These are phyloP conservation scores for Poa pratensis DNA, from an alignment of 176 grass and related monocot genomes.

Conservation along the genomic window DNA sequence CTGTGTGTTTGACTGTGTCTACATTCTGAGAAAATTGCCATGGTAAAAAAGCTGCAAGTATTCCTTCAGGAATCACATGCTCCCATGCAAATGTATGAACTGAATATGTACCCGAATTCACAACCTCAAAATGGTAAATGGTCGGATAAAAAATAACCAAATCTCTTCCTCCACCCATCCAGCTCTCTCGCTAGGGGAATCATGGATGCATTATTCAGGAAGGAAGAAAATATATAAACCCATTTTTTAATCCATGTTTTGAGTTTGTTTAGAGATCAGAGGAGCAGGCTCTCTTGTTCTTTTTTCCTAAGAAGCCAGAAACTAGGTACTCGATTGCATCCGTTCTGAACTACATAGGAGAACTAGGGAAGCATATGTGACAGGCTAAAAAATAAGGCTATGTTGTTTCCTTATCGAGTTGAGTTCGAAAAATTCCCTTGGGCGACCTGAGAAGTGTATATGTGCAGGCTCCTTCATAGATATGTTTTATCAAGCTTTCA, in stretches of 20 bases:
- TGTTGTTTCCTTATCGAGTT: background rate
- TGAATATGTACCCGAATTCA: background rate
- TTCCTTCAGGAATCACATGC: background rate
- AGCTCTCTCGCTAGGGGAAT: background rate
- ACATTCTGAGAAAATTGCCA: too few species aligned
- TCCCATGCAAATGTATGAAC: background rate
- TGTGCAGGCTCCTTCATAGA: background rate
- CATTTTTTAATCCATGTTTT: background rate
- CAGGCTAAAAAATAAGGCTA: background rate
- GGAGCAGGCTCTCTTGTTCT: background rate
- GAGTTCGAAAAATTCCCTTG: conserved; percentile 3
- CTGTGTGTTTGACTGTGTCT: background rate
- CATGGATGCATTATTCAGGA: conserved; percentile 22
- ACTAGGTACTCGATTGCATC: background rate
- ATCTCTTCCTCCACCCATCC: background rate
- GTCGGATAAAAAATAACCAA: conserved; percentile 13
- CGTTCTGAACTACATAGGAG: conserved; percentile 5
- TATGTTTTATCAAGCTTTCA: background rate
- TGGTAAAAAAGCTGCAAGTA: conserved; percentile 2
- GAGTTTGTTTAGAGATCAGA: background rate
- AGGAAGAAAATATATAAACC: conserved; percentile 7
- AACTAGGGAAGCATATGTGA: background rate
- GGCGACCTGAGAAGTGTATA: background rate
- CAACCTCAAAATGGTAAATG: conserved; percentile 14
- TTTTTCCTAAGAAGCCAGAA: background rate